These are phyloP conservation scores for Fistulinella cinereoalba DNA, from an alignment of 1,284 basidiomycete species.

Conservation along the genomic window DNA sequence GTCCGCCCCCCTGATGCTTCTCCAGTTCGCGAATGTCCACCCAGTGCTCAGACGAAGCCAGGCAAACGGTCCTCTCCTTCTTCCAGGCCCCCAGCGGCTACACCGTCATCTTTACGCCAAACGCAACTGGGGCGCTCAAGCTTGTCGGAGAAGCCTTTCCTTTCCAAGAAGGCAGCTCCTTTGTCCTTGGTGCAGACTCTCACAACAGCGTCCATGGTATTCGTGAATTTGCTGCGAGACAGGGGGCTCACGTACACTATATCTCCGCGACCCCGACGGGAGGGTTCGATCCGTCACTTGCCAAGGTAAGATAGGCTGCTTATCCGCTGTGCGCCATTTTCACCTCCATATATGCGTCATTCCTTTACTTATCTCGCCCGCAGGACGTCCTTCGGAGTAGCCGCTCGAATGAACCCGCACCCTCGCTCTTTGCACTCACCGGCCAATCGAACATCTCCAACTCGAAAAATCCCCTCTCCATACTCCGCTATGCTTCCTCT, in stretches of 20 bases:
- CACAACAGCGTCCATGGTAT: slow-evolving; percentile 87
- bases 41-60: slow-evolving; percentile 62
- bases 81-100: slow-evolving; percentile 72
- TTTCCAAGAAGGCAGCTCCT: slow-evolving; percentile 53
- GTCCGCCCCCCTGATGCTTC: slow-evolving; percentile 4
- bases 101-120: slow-evolving; percentile 78
- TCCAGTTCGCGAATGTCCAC: slow-evolving; percentile 67
- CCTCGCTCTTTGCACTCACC: slow-evolving; percentile 69
- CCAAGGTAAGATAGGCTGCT: slow-evolving; percentile 47
- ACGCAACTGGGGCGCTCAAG: slow-evolving; percentile 76
- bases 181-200: slow-evolving; percentile 68
- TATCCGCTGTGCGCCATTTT: neutral
- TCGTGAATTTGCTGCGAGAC: slow-evolving; percentile 59
- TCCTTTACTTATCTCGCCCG: slow-evolving; percentile 1
- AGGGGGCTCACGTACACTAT: slow-evolving; percentile 58
- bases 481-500: slow-evolving; percentile 56
- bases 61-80: slow-evolving; percentile 66
- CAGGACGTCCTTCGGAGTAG: slow-evolving; percentile 46
- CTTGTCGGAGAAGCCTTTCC: slow-evolving; percentile 79
- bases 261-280: slow-evolving; percentile 62
- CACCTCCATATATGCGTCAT: slow-evolving; percentile 18
- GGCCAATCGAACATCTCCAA: slow-evolving; percentile 82
- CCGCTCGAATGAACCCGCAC: slow-evolving; percentile 41
- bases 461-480: slow-evolving; percentile 56
- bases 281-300: slow-evolving; percentile 53